phyloP scores from a whole-genome alignment of 2,329 filamentous ascomycete species.

The Orbilia oligospora region DNA sequence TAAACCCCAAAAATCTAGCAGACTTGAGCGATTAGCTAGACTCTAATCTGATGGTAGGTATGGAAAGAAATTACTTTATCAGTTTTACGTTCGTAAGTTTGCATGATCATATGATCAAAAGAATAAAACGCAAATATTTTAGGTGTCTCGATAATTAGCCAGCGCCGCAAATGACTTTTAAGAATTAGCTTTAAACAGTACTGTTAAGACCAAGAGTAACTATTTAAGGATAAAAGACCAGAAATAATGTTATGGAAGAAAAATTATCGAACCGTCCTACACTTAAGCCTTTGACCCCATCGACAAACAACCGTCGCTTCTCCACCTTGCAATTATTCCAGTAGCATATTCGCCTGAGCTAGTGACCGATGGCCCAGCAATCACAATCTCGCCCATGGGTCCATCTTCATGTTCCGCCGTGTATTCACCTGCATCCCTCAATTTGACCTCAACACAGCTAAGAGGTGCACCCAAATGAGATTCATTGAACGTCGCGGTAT shows the following conservation, averaged over 20 bases:
- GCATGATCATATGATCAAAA: no score
- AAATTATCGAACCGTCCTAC: neutral
- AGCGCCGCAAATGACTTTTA: neutral
- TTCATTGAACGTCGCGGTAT: slow-evolving; percentile 76
- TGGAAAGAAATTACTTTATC: neutral
- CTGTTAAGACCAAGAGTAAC: neutral
- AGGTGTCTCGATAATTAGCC: no score
- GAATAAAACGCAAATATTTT: neutral
- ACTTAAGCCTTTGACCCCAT: slow-evolving; percentile 44
- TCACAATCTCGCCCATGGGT: slow-evolving; percentile 63
- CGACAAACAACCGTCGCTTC: slow-evolving; percentile 50
- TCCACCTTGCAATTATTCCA: slow-evolving; percentile 56
- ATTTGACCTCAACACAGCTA: slow-evolving; percentile 74
- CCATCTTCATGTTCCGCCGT: slow-evolving; percentile 69
- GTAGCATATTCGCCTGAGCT: slow-evolving; percentile 48
- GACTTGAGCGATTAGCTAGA: no score
- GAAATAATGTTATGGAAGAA: neutral
- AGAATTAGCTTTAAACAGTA: neutral
- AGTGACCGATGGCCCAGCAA: slow-evolving; percentile 62
- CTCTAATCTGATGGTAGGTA: no score
- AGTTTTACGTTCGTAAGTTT: no score
- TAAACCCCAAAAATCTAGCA: no score
- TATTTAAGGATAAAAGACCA: neutral
- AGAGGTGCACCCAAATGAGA: slow-evolving; percentile 45
- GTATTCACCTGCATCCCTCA: slow-evolving; percentile 75